Evolutionary conservation across 2,329 filamentous ascomycete species (phyloP), one percentile per base, ranked within the genome.

Genomic region (Sclerotinia minor): DNA sequence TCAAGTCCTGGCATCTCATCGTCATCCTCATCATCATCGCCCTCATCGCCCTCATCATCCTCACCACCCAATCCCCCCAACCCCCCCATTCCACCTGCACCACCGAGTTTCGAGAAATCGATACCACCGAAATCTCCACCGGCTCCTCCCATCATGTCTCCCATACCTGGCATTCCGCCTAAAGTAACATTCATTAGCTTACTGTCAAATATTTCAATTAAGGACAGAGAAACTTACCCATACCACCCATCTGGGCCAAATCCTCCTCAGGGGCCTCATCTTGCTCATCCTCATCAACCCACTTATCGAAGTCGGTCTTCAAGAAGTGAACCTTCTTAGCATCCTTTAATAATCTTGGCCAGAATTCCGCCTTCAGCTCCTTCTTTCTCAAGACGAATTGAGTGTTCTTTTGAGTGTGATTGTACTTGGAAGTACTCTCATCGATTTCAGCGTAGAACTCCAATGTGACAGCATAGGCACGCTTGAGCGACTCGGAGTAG

Each of bases 251-350:
- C 44, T 69, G 69, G 44, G 70, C 73, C 74, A 89, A 81, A 80
- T 97, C 94, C 67, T 96, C 93, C 72, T 96, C 92, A 60, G 87
- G 83, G 69, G 87, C 89, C 81, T 92, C 93, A 78, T 98, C 91
- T 84, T 99, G 95, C 87, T 99, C 95, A 78, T 99, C 76, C 75
- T 78, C 75, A 73, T 78, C 76, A 75, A 77, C 76, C 75, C 76
- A 78, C 73, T 97, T 97, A 84, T 97, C 94, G 76, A 99, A 99
- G 83, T 99, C 91, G 72, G 95, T 98, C 89, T 97, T 97, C 77
- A 99, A 82, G 87, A 93, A 99, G 83, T 98, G 95, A 67, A 92
- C 83, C 84, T 92, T 97, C 85, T 92, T 90, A 74, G 83, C 80
- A 70, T 94, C 92, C 89, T 97, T 97, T 79, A 97, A 85, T 77